These are phyloP conservation scores for Prasinococcaceae sp. DNA, from an alignment of 139 green algal genomes.

Conservation along the genomic window DNA sequence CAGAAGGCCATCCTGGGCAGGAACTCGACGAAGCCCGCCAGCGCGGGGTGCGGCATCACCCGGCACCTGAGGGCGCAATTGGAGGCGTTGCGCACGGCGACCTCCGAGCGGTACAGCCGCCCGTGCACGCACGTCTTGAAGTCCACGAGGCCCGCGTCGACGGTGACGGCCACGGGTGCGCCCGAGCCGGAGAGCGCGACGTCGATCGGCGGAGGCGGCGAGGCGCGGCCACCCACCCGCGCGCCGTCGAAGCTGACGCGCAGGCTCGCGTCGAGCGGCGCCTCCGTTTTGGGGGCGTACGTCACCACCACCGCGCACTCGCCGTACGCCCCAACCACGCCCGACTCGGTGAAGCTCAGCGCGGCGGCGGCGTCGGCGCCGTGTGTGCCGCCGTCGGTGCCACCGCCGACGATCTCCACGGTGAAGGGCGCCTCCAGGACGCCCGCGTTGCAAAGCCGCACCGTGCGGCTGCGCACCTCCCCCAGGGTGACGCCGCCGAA, in stretches of 20 bases:
- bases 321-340: not conserved
- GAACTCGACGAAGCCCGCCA: not conserved
- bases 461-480: not conserved
- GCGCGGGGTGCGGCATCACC: too few relatives aligned
- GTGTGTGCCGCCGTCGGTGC: not conserved
- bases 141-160: too few relatives aligned
- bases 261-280: not conserved
- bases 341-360: too few relatives aligned
- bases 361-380: not conserved
- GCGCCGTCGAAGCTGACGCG: not conserved
- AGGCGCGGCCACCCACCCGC: not conserved
- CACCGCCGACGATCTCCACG: not conserved
- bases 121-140: too few relatives aligned
- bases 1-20: not conserved
- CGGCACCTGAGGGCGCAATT: too few relatives aligned
- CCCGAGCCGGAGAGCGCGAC: too few relatives aligned
- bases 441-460: slow-evolving; percentile 9
- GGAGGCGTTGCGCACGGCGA: too few relatives aligned
- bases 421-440: not conserved
- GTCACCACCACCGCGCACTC: not conserved
- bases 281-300: too few relatives aligned
- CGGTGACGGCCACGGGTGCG: too few relatives aligned
- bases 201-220: too few relatives aligned
- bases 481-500: slow-evolving; percentile 6
- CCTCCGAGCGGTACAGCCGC: too few relatives aligned